These are phyloP conservation scores for Gnaphalium uliginosum DNA, from an alignment of 129 eudicot genomes.

Conservation along the genomic window DNA sequence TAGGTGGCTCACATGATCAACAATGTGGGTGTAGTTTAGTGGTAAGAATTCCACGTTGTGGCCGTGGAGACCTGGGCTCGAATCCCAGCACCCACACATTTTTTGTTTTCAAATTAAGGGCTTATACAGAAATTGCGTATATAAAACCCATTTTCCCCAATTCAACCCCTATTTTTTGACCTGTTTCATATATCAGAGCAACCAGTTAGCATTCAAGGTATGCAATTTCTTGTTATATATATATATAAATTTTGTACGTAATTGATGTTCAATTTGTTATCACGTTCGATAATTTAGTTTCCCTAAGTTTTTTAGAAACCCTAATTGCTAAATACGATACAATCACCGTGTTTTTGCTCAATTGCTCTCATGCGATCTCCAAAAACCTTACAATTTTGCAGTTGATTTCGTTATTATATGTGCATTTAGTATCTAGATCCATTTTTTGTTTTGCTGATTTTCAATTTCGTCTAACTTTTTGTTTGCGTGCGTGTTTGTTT, in stretches of 20 bases:
- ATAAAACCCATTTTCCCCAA: no score
- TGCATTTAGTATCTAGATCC: background rate
- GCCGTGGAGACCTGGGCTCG: constrained; percentile 99
- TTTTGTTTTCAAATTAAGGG: no score
- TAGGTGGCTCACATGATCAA: no score
- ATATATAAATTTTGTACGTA: background rate
- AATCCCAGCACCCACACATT: constrained; percentile 99
- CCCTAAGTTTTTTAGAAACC: background rate
- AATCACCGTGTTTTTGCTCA: background rate
- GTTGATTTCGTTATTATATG: background rate
- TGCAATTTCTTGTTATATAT: background rate
- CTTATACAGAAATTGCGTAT: background rate
- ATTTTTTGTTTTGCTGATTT: background rate
- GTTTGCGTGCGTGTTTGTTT: no score
- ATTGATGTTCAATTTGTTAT: background rate
- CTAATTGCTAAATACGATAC: background rate
- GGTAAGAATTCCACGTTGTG: constrained; percentile 99
- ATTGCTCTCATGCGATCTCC: background rate
- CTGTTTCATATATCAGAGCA: background rate
- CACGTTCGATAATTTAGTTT: background rate
- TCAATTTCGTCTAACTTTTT: background rate
- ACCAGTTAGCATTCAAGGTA: background rate
- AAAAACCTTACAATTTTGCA: background rate
- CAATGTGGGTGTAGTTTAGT: constrained; percentile 98
- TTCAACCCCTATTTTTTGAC: background rate